Percentiles rank a stretch among this genome's conserved stretches.
phyloP scores from a whole-genome alignment of 257 asterid species.

The Solanum clarkiae region DNA sequence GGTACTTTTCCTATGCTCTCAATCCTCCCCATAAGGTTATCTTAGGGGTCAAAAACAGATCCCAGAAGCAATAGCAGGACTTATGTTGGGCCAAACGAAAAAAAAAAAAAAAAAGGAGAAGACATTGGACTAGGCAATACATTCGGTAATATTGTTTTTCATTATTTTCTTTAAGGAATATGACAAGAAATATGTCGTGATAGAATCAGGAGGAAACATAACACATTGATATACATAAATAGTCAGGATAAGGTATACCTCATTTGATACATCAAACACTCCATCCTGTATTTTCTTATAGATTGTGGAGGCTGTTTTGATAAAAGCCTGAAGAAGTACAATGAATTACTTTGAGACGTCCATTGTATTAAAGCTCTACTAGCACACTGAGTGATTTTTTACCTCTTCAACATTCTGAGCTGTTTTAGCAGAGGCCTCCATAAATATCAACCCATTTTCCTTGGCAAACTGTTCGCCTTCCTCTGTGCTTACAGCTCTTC shows the following conservation, averaged over 20 bases:
- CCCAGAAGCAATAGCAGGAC: background rate
- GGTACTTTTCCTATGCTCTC: background rate
- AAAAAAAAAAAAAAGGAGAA: background rate
- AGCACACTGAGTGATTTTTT: background rate
- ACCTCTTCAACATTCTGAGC: constrained; percentile 23
- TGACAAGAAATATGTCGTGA: background rate
- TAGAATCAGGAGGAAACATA: background rate
- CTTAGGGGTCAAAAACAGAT: background rate
- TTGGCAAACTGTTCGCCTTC: constrained; percentile 80
- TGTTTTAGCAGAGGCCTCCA: constrained; percentile 20
- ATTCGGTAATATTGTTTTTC: background rate
- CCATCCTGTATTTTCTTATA: constrained; percentile 16
- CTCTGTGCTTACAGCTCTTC: constrained; percentile 78
- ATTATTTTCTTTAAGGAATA: background rate
- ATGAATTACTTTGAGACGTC: background rate
- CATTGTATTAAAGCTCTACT: background rate
- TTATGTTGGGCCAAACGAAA: background rate
- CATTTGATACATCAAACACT: constrained; percentile 15
- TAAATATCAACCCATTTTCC: constrained; percentile 51
- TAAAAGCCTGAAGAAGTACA: constrained; percentile 7
- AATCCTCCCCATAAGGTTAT: background rate
- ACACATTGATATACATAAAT: background rate
- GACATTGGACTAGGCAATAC: background rate
- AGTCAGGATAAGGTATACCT: background rate
- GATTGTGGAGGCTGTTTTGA: constrained; percentile 10